Evolutionary conservation across 2,329 filamentous ascomycete genomes (phyloP).

Genomic region (Fusarium lyarnte): DNA sequence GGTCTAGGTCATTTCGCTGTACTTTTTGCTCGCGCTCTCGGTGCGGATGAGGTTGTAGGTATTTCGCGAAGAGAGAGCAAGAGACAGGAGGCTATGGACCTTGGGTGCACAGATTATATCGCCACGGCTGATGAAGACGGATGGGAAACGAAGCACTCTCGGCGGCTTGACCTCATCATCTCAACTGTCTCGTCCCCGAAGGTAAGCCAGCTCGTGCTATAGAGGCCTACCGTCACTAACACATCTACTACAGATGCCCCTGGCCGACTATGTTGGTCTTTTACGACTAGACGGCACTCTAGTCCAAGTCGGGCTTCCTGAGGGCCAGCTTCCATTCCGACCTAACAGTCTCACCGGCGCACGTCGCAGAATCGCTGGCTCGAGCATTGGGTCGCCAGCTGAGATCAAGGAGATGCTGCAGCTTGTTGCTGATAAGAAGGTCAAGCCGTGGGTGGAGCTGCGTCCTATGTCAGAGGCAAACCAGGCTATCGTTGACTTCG

Average conservation of each 20-base stretch:
- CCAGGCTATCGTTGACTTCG: conserved; percentile 63
- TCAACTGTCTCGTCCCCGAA: conserved; percentile 70
- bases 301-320: conserved; percentile 70
- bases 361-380: conserved; percentile 43
- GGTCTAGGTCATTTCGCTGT: conserved; percentile 75
- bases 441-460: conserved; percentile 66
- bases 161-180: conserved; percentile 76
- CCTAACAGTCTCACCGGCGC: background rate
- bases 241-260: conserved; percentile 25
- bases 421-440: conserved; percentile 63
- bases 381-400: conserved; percentile 58
- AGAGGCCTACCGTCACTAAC: no score
- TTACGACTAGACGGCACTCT: conserved; percentile 65
- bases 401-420: conserved; percentile 69
- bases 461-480: conserved; percentile 65
- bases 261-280: conserved; percentile 29
- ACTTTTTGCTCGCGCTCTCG: conserved; percentile 72
- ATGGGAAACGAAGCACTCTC: conserved; percentile 62
- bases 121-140: conserved; percentile 61
- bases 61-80: conserved; percentile 66
- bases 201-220: background rate
- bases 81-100: conserved; percentile 61
- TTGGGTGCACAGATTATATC: conserved; percentile 67
- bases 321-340: conserved; percentile 24
- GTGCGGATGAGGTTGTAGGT: conserved; percentile 65